Evolutionary conservation across 176 grass and related monocot genomes (phyloP).

Genomic region (Melocanna baccifera): DNA sequence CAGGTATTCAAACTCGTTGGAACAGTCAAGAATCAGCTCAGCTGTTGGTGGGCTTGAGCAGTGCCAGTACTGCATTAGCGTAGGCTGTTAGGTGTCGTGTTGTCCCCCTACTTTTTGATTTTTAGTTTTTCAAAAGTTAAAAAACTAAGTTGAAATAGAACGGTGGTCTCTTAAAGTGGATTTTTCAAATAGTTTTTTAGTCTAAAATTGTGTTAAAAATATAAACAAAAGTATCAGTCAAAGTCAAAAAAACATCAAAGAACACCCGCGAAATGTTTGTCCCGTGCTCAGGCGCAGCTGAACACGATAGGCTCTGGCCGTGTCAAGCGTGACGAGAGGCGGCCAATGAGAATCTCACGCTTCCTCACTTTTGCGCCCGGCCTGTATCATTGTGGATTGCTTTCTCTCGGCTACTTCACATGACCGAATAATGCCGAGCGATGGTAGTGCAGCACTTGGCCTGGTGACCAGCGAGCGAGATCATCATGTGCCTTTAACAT

Average conservation of each 20-base stretch:
- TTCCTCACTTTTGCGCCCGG: neutral
- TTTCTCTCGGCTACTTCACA: neutral
- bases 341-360: conserved; percentile 37
- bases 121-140: no score
- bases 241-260: no score
- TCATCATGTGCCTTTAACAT: conserved; percentile 19
- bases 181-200: no score
- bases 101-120: neutral
- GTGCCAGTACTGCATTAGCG: neutral
- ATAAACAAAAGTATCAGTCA: no score
- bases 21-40: conserved; percentile 30
- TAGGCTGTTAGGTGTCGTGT: neutral
- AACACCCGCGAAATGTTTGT: neutral
- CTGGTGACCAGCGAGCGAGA: neutral
- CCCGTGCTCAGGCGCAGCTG: neutral
- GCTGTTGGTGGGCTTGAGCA: neutral
- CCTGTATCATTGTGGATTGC: neutral
- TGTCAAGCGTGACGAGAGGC: neutral
- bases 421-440: neutral
- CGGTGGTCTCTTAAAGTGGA: no score
- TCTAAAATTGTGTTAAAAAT: no score
- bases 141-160: no score
- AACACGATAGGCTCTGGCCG: neutral
- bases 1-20: conserved; percentile 30
- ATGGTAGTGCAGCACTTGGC: conserved; percentile 4